phyloP scores from a whole-genome alignment of 371 early-diverging fungal genomes.

The Mortierella sp. region DNA sequence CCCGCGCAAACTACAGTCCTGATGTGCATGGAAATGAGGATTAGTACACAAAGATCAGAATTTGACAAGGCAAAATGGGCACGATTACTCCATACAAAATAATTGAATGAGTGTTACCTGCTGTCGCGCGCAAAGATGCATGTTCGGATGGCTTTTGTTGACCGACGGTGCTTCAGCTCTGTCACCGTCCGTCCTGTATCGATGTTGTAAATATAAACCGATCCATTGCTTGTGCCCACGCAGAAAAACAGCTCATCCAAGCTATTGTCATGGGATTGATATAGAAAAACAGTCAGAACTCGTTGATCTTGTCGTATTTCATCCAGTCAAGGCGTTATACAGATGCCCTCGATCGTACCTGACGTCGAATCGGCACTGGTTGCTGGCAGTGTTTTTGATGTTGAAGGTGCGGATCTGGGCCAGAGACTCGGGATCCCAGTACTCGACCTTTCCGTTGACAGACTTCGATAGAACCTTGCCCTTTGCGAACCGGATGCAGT shows the following conservation, averaged over 20 bases:
- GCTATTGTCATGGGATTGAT: slow-evolving; percentile 32
- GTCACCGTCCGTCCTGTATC: slow-evolving; percentile 73
- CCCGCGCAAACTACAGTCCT: slow-evolving; percentile 82
- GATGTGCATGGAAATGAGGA: background rate
- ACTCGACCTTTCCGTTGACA: slow-evolving; percentile 79
- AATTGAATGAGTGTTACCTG: slow-evolving; percentile 60
- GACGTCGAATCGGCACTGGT: slow-evolving; percentile 72
- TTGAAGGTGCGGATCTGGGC: slow-evolving; percentile 62
- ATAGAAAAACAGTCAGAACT: background rate
- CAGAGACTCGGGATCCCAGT: slow-evolving; percentile 74
- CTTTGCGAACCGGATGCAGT: slow-evolving; percentile 69
- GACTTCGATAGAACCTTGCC: slow-evolving; percentile 80
- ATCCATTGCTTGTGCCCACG: slow-evolving; percentile 81
- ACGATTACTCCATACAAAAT: background rate
- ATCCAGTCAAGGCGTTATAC: no score
- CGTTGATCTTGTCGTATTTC: no score
- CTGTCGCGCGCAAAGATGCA: slow-evolving; percentile 85
- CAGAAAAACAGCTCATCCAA: slow-evolving; percentile 80
- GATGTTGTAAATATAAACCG: slow-evolving; percentile 77
- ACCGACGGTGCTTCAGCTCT: slow-evolving; percentile 82
- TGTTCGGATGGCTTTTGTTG: slow-evolving; percentile 83
- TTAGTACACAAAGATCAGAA: background rate
- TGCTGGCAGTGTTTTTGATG: slow-evolving; percentile 66
- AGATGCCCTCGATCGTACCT: slow-evolving; percentile 44
- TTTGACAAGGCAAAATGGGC: background rate